These are phyloP conservation scores for Fusarium agapanthi DNA, from an alignment of 2,329 filamentous ascomycete genomes.

Conservation along the genomic window DNA sequence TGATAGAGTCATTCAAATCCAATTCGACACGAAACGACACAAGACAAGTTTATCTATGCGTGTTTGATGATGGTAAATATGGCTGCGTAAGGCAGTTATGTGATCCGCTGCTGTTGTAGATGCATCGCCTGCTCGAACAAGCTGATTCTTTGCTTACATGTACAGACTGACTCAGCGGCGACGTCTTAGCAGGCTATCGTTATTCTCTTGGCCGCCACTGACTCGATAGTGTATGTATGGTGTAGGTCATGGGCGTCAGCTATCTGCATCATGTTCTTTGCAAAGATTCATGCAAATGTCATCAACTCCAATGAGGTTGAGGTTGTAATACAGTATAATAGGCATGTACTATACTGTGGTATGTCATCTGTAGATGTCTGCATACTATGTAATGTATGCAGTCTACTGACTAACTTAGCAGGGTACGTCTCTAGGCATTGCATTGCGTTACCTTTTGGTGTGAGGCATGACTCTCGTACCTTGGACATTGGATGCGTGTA, in stretches of 20 bases:
- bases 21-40: not conserved
- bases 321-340: not conserved
- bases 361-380: not conserved
- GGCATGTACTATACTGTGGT: not conserved
- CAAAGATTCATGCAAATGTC: not conserved
- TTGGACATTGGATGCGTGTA: slow-evolving; percentile 16
- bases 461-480: slow-evolving; percentile 6
- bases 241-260: not conserved
- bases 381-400: not conserved
- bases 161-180: not conserved
- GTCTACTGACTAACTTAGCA: not conserved
- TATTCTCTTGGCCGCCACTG: not conserved
- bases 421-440: too few species aligned
- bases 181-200: not conserved
- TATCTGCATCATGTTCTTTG: not conserved
- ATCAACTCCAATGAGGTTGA: not conserved
- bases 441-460: not conserved
- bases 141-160: slow-evolving; percentile 1
- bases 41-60: not conserved
- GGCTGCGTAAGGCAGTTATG: not conserved
- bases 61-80: not conserved
- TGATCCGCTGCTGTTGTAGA: not conserved
- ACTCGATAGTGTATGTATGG: not conserved
- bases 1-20: slow-evolving; percentile 1
- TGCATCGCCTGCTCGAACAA: not conserved